phyloP scores from a whole-genome alignment of 352 stramenopile genomes.

The Aphanomyces astaci region DNA sequence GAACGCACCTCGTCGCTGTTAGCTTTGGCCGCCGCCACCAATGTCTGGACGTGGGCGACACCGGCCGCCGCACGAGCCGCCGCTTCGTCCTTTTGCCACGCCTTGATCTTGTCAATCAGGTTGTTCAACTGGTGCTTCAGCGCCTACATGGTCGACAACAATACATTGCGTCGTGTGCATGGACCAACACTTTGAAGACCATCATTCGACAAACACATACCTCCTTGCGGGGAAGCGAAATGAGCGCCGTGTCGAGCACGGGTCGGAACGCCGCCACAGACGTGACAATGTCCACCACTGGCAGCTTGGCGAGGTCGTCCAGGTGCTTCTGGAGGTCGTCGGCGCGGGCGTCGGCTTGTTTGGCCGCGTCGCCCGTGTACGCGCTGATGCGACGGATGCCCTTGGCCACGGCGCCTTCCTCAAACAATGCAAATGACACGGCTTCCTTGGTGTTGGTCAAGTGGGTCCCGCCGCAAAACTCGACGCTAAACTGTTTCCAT shows the following conservation, averaged over 20 bases:
- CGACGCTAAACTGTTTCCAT: constrained; percentile 91
- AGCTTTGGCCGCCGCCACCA: constrained; percentile 50
- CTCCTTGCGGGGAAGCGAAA: constrained; percentile 88
- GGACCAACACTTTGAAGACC: no score
- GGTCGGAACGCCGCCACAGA: constrained; percentile 88
- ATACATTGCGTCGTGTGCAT: no score
- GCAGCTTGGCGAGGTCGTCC: constrained; percentile 63
- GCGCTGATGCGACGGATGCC: constrained; percentile 95
- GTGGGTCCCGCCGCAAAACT: constrained; percentile 99
- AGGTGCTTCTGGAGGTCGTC: constrained; percentile 70
- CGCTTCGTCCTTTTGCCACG: constrained; percentile 69
- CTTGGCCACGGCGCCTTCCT: constrained; percentile 95
- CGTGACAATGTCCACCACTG: constrained; percentile 70
- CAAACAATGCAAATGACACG: constrained; percentile 94
- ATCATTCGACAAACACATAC: constrained; percentile 32
- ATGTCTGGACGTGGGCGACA: constrained; percentile 46
- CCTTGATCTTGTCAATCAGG: constrained; percentile 71
- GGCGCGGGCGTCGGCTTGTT: constrained; percentile 79
- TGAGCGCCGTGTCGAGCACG: constrained; percentile 79
- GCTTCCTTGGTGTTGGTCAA: constrained; percentile 94
- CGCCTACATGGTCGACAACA: no score
- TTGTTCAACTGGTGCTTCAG: constrained; percentile 65
- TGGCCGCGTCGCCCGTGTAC: constrained; percentile 86
- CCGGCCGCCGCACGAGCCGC: constrained; percentile 59
- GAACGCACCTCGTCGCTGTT: constrained; percentile 34